phyloP scores from a whole-genome alignment of 352 stramenopile species.

The Phytophthora sojae region DNA sequence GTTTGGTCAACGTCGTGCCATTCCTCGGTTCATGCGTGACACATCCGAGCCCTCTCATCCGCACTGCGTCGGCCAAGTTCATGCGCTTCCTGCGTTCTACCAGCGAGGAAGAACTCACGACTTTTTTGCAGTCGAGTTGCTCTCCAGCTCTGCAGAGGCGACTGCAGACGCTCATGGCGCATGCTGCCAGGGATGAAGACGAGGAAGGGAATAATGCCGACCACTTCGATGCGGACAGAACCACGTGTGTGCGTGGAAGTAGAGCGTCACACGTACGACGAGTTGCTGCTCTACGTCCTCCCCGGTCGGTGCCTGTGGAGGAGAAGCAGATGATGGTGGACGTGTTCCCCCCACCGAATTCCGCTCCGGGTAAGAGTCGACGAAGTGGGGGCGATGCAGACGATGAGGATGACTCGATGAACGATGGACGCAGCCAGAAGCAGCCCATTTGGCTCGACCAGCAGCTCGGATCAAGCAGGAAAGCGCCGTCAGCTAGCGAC shows the following conservation, averaged over 20 bases:
- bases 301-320: slow-evolving; percentile 70
- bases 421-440: slow-evolving; percentile 41
- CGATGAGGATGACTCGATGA: slow-evolving; percentile 42
- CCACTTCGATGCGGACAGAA: slow-evolving; percentile 59
- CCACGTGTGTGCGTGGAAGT: slow-evolving; percentile 72
- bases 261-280: slow-evolving; percentile 77
- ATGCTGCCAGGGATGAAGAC: slow-evolving; percentile 38
- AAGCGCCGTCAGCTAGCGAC: slow-evolving; percentile 15
- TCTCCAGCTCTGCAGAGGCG: slow-evolving; percentile 66
- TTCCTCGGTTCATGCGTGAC: slow-evolving; percentile 74
- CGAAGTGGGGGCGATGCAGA: slow-evolving; percentile 26
- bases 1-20: slow-evolving; percentile 73
- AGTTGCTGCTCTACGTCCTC: slow-evolving; percentile 70
- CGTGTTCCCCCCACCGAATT: slow-evolving; percentile 75
- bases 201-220: slow-evolving; percentile 56
- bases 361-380: slow-evolving; percentile 65
- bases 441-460: slow-evolving; percentile 72
- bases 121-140: slow-evolving; percentile 65
- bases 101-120: slow-evolving; percentile 41
- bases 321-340: slow-evolving; percentile 68
- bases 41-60: slow-evolving; percentile 62
- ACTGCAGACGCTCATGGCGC: slow-evolving; percentile 55
- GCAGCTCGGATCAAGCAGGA: slow-evolving; percentile 24
- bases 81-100: slow-evolving; percentile 51
- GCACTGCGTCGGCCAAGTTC: slow-evolving; percentile 48